Conservation (phyloP, 179 eudicot species). For the Amaranthus tricolor region DNA sequence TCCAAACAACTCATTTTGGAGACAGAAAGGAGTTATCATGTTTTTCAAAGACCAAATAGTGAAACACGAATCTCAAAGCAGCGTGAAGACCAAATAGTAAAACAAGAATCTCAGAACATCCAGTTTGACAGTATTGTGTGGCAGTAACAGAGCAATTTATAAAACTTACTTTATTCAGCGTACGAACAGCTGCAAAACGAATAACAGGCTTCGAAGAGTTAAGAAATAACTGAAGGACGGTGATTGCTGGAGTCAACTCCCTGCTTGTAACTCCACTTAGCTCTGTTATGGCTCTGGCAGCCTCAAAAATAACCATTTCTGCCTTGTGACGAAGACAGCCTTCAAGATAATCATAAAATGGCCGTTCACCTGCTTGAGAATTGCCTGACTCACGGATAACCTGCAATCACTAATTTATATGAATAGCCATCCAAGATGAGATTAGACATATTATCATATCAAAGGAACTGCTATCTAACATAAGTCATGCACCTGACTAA, state of each 20-base stretch:
- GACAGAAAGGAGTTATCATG: neutral
- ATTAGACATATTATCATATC: slow-evolving; percentile 3
- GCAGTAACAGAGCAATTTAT: neutral
- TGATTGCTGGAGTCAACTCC: slow-evolving; percentile 88
- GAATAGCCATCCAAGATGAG: slow-evolving; percentile 9
- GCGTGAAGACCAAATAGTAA: neutral
- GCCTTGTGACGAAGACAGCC: slow-evolving; percentile 96
- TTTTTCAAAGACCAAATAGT: neutral
- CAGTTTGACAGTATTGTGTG: neutral
- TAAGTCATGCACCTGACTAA: slow-evolving; percentile 66
- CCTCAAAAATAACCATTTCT: slow-evolving; percentile 96
- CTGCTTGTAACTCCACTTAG: slow-evolving; percentile 79
- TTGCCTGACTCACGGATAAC: slow-evolving; percentile 78
- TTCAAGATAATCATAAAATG: slow-evolving; percentile 90
- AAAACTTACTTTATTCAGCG: slow-evolving; percentile 83
- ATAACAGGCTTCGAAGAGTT: slow-evolving; percentile 95
- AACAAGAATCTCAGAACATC: neutral
- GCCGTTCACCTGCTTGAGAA: slow-evolving; percentile 83
- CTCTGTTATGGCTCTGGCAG: slow-evolving; percentile 93
- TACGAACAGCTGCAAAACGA: slow-evolving; percentile 96
- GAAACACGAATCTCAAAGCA: neutral
- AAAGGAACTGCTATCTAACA: neutral
- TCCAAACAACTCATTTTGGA: neutral
- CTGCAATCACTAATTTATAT: slow-evolving; percentile 33
- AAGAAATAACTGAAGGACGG: slow-evolving; percentile 83